Evolutionary conservation across 2,329 filamentous ascomycete genomes (phyloP), one percentile per base, ranked within the genome.

Genomic region (Apiospora pterosperma): DNA sequence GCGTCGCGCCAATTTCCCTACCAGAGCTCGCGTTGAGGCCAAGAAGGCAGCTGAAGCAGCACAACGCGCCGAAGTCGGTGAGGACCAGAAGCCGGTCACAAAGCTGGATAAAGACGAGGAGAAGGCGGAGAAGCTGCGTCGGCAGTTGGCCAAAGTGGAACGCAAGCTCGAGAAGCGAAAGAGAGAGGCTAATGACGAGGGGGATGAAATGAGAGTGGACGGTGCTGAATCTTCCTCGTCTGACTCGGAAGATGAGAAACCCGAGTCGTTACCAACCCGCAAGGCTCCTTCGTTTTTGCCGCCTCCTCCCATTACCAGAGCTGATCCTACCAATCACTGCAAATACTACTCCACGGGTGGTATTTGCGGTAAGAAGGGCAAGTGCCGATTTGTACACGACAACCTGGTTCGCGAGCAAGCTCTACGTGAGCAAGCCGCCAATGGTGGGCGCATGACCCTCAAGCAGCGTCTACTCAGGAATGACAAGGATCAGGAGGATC

Each of bases 1-100:
- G 76, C 88, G 95, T 65, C 90, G 85, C 74, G 90, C 88, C 69
- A 89, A 90, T 62, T 98, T 87, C 75, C 95, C 95, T 2, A 97
- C 94, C 2, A 87, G 88, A 75, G 87, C 87, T 65, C 88, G 92
- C 63, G 81, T 88, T 67, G 84, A 87, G 66, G 87, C 87, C 68
- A 92, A 86, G 76, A 85, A 87, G 67, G 82, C 83, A 70, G 79
- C 78, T 65, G 77, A 79, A 70, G 73, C 78, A 71, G 76, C 78
- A 64, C 83, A 85, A 64, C 81, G 84, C 63, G 87, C 89, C 73
- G 89, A 91, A 75, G 85, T 88, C 58, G 90, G 85, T 67, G 83
- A 85, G 64, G 80, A 78, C 36, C 82, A 84, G 67, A 82, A 85
- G 65, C 78, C 81, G 16, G 79, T 81, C 70, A 72, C 80, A 60